Conservation (phyloP, 192 early-diverging fungal species). For the Pilaira anomala region DNA sequence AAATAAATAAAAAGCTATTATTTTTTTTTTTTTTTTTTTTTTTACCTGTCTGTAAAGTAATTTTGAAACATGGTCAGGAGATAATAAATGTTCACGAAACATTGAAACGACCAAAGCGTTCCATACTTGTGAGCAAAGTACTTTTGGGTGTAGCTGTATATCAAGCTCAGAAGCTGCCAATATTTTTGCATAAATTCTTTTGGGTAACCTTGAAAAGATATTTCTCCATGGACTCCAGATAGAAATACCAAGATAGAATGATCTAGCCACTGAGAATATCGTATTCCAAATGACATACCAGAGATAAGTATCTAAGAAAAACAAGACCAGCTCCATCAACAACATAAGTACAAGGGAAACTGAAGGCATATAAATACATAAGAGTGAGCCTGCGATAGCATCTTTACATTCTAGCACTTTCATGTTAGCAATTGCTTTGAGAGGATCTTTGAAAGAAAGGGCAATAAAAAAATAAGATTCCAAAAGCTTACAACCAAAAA, state of each 20-base stretch:
- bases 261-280: slow-evolving; percentile 68
- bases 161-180: slow-evolving; percentile 64
- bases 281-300: slow-evolving; percentile 90
- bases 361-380: slow-evolving; percentile 66
- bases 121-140: slow-evolving; percentile 82
- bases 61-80: slow-evolving; percentile 68
- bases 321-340: slow-evolving; percentile 68
- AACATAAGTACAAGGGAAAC: slow-evolving; percentile 72
- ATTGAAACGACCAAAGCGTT: slow-evolving; percentile 81
- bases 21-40: slow-evolving; percentile 9
- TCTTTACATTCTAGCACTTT: slow-evolving; percentile 55
- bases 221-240: slow-evolving; percentile 83
- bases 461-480: slow-evolving; percentile 85
- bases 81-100: slow-evolving; percentile 77
- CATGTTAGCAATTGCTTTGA: slow-evolving; percentile 51
- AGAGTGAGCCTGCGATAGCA: slow-evolving; percentile 47
- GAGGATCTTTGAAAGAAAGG: slow-evolving; percentile 73
- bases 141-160: slow-evolving; percentile 72
- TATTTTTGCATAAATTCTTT: slow-evolving; percentile 75
- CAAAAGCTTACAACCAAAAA: slow-evolving; percentile 74
- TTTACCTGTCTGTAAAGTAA: slow-evolving; percentile 74
- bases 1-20: not conserved
- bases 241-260: slow-evolving; percentile 75
- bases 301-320: slow-evolving; percentile 85
- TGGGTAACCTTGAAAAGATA: slow-evolving; percentile 75